Evolutionary conservation across 2,329 filamentous ascomycete species (phyloP).

Genomic region (Hirsutella thompsonii): DNA sequence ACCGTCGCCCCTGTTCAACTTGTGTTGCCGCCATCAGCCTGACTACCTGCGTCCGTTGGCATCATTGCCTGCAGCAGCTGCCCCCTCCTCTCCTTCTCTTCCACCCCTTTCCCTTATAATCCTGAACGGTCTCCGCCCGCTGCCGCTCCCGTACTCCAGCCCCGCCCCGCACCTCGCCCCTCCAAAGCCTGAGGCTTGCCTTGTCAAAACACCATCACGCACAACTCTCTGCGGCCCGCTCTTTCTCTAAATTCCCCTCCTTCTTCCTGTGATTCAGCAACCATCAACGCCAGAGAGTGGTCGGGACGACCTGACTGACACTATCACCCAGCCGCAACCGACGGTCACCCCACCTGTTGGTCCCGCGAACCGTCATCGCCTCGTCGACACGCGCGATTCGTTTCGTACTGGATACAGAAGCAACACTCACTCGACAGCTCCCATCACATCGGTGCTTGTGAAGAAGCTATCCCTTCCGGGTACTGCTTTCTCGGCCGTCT

Average conservation of each 20-base stretch:
- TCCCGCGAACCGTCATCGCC: background rate
- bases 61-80: background rate
- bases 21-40: slow-evolving; percentile 1
- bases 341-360: background rate
- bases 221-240: background rate
- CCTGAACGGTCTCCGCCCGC: slow-evolving; percentile 1
- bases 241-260: background rate
- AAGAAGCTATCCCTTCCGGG: background rate
- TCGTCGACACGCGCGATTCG: background rate
- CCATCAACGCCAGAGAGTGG: background rate
- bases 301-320: background rate
- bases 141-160: slow-evolving; percentile 1
- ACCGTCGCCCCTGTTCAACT: slow-evolving; percentile 1
- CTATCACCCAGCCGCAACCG: background rate
- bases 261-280: background rate
- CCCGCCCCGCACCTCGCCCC: slow-evolving; percentile 4
- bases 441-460: background rate
- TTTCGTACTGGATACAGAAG: background rate
- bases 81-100: background rate
- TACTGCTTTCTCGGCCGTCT: slow-evolving; percentile 2
- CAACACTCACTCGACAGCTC: background rate
- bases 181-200: slow-evolving; percentile 2
- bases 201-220: background rate
- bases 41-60: background rate
- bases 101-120: background rate